phyloP scores from a whole-genome alignment of 2,329 filamentous ascomycete species.

The Trichothecium roseum region DNA sequence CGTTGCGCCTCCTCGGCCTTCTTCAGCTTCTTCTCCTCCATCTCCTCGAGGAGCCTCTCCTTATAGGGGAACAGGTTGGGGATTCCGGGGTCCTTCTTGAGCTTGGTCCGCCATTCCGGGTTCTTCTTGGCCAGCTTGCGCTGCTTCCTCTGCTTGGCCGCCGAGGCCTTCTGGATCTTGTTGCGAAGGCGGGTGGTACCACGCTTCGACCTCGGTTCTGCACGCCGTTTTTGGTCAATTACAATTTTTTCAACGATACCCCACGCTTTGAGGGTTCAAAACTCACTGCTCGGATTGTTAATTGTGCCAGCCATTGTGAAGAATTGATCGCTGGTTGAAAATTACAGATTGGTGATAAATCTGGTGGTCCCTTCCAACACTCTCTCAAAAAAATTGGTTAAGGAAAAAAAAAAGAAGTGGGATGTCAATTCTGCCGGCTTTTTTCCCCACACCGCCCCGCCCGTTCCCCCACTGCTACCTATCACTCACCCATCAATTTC shows the following conservation, averaged over 20 bases:
- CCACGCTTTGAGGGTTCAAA: neutral
- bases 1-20: constrained; percentile 72
- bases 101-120: constrained; percentile 86
- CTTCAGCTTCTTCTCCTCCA: constrained; percentile 74
- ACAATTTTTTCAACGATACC: neutral
- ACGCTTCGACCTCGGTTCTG: constrained; percentile 93
- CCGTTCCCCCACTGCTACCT: constrained; percentile 13
- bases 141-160: constrained; percentile 81
- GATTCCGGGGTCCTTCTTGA: constrained; percentile 97
- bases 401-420: constrained; percentile 26
- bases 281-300: constrained; percentile 44
- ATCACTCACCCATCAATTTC: too few relatives aligned
- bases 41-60: constrained; percentile 86
- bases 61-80: constrained; percentile 98
- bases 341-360: too few relatives aligned
- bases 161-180: constrained; percentile 90
- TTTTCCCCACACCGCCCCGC: constrained; percentile 20
- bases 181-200: constrained; percentile 79
- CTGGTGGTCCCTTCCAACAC: too few relatives aligned
- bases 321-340: too few relatives aligned
- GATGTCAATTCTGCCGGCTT: constrained; percentile 24
- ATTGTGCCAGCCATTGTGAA: constrained; percentile 41
- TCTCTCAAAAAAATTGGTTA: constrained; percentile 3
- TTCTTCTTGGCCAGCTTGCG: constrained; percentile 91
- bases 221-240: neutral